Evolutionary conservation across 1,139 yeast genomes (phyloP), one percentile per base, ranked within the genome.

Genomic region (Lodderomyces theae): DNA sequence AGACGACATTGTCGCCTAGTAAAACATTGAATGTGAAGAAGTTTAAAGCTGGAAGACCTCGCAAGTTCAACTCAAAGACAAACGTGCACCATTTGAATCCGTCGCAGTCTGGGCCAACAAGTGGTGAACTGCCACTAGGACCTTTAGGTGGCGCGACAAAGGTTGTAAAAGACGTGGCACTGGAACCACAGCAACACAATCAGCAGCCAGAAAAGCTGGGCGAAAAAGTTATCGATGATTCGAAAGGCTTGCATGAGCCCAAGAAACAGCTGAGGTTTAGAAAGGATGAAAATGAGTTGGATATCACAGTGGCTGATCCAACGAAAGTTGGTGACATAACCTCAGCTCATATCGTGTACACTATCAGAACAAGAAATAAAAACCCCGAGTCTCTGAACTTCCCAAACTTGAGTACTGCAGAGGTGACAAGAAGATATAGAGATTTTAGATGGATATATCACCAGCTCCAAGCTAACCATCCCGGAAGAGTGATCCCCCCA

Each of bases 401-500:
- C 41, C 61, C 69, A 24, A 39, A 68, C 41, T 53, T 64, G 7
- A 61, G 63, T 2, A 69, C 72, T 33, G 60, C 70, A 7, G 61
- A 72, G 5, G 95, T 87, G 0, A 73, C 86, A 4, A 72, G 96
- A 54, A 74, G 96, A 48, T 88, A 88, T 60, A 77, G 81, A 45
- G 96, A 88, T 58, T 88, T 88, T 62, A 69, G 77, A 69, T 71
- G 97, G 97, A 72, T 92, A 21, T 90, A 88, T 61, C 88, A 88
- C 51, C 96, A 92, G 52, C 69, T 92, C 25, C 88, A 86, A 55
- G 78, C 79, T 49, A 87, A 84, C 52, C 89, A 92, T 56, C 95
- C 96, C 23, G 98, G 98, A 1, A 72, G 77, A 43, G 84, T 94
- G 32, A 82, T 94, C 21, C 98, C 98, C 1, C 96, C 98, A 0